Evolutionary conservation across 2,329 filamentous ascomycete species (phyloP).

Genomic region (Coccinonectria pachysandricola): DNA sequence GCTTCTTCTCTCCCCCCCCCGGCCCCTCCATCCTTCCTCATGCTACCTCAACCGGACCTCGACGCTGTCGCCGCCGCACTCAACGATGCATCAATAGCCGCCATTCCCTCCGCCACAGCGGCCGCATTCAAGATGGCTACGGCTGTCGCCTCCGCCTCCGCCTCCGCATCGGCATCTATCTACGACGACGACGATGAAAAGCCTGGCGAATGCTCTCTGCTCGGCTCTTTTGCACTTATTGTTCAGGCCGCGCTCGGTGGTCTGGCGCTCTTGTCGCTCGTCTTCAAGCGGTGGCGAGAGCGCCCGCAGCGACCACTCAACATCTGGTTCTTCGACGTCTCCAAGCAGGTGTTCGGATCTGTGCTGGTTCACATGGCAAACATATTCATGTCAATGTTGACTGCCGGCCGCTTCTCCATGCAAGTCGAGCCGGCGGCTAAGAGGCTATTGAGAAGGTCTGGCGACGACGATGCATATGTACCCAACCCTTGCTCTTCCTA

Average conservation of each 20-base stretch:
- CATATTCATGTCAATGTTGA: conserved; percentile 92
- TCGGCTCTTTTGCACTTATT: conserved; percentile 83
- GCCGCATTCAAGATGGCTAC: conserved; percentile 18
- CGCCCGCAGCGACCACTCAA: conserved; percentile 83
- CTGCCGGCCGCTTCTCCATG: conserved; percentile 70
- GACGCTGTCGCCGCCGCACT: conserved; percentile 9
- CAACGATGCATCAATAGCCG: conserved; percentile 14
- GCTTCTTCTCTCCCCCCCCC: conserved; percentile 1
- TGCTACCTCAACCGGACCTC: conserved; percentile 15
- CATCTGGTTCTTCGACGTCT: conserved; percentile 96
- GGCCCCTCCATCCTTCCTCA: conserved; percentile 3
- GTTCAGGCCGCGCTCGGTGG: conserved; percentile 80
- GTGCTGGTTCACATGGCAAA: conserved; percentile 87
- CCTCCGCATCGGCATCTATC: conserved; percentile 8
- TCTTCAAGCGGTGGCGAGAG: conserved; percentile 90
- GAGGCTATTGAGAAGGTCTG: conserved; percentile 31
- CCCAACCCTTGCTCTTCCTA: conserved; percentile 98
- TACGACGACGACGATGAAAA: conserved; percentile 34
- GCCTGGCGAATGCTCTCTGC: conserved; percentile 70
- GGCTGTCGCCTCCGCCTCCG: conserved; percentile 11
- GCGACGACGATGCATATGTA: conserved; percentile 44
- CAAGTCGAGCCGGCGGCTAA: conserved; percentile 39
- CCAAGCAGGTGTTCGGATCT: conserved; percentile 93
- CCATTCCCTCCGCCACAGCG: conserved; percentile 11
- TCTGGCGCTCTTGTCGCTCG: conserved; percentile 73